Percentiles rank a stretch among this genome's conserved stretches.
These are phyloP conservation scores for Fennellomyces sp. DNA, from an alignment of 371 early-diverging fungal species.

Conservation along the genomic window DNA sequence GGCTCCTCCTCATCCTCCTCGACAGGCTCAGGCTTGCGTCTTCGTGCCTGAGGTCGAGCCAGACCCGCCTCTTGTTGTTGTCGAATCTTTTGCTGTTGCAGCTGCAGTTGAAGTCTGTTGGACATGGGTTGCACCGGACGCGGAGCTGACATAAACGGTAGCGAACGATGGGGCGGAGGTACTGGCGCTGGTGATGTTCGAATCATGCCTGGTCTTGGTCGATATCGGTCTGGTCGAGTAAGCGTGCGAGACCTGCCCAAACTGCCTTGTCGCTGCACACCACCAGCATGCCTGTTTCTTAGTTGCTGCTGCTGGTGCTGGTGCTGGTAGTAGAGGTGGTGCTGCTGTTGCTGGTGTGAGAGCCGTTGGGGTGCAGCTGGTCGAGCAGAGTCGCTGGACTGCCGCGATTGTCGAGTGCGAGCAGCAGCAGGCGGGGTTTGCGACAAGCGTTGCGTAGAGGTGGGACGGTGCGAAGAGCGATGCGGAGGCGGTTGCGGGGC, in stretches of 20 bases:
- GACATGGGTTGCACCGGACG: constrained; percentile 31
- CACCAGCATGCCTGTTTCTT: constrained; percentile 4
- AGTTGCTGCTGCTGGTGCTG: constrained; percentile 10
- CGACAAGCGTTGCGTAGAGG: constrained; percentile 1
- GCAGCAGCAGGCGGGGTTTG: not conserved
- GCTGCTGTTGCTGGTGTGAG: constrained; percentile 7
- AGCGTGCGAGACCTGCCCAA: constrained; percentile 41
- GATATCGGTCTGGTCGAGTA: constrained; percentile 49
- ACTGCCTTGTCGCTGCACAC: constrained; percentile 1
- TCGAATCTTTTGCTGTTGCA: constrained; percentile 39
- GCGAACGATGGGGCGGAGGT: not conserved
- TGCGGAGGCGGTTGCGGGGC: not conserved
- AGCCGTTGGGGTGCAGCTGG: not conserved
- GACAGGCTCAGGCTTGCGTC: not conserved
- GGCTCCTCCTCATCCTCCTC: constrained; percentile 39
- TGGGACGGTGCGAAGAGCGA: not conserved
- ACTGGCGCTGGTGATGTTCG: constrained; percentile 31
- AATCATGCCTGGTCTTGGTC: constrained; percentile 47
- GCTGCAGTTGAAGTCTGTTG: constrained; percentile 36
- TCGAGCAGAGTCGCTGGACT: not conserved
- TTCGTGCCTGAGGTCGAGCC: constrained; percentile 5
- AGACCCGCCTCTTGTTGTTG: constrained; percentile 26
- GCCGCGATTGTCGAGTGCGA: not conserved
- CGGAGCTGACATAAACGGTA: not conserved
- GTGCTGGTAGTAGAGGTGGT: not conserved